Evolutionary conservation across 345 rosid species (phyloP).

Genomic region (Cardamine occulta): DNA sequence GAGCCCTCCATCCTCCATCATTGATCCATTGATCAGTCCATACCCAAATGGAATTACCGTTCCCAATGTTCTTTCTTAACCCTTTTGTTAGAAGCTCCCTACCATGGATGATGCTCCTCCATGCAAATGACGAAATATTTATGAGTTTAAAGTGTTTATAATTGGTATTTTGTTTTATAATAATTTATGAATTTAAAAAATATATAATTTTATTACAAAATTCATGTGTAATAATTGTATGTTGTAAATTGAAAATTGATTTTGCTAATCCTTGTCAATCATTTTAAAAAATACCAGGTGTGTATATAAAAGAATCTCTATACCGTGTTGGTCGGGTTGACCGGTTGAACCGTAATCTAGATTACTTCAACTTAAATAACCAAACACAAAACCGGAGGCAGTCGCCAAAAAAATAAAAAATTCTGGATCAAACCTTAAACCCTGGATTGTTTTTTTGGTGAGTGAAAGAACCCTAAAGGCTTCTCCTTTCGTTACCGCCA

Average conservation of each 20-base stretch:
- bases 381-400: constrained; percentile 13
- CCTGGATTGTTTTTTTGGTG: constrained; percentile 2
- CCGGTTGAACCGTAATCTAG: constrained; percentile 3
- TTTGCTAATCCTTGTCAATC: no score
- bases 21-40: no score
- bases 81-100: no score
- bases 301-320: no score
- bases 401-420: neutral
- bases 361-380: neutral
- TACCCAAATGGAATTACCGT: no score
- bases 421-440: constrained; percentile 9
- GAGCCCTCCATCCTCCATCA: no score
- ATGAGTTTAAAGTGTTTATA: neutral
- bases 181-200: neutral
- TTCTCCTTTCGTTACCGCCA: constrained; percentile 26
- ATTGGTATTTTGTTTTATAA: neutral
- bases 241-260: no score
- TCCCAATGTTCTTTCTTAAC: no score
- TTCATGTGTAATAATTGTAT: no score
- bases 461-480: neutral
- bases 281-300: no score
- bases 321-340: neutral
- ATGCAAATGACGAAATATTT: no score
- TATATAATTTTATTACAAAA: neutral
- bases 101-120: no score